These are phyloP conservation scores for Besnoitia besnoiti DNA, from an alignment of 169 alveolate genomes.

Conservation along the genomic window DNA sequence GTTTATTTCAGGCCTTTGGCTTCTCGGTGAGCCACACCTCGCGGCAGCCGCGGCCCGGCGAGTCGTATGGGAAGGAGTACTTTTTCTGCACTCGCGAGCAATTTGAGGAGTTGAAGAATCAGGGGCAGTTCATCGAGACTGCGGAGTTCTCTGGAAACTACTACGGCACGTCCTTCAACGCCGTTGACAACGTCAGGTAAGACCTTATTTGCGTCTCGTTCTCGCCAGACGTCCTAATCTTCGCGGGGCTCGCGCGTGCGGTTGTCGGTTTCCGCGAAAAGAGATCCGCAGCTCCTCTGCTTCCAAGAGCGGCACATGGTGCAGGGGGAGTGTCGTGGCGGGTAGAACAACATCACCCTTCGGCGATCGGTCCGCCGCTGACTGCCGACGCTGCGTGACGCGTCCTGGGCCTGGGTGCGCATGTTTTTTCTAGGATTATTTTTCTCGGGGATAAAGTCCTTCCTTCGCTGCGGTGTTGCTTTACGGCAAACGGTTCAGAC, in stretches of 20 bases:
- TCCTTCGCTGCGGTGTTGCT: not conserved
- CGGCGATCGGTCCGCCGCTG: too few relatives aligned
- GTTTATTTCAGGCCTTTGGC: slow-evolving; percentile 70
- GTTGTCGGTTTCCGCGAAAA: too few relatives aligned
- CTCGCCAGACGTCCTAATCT: too few relatives aligned
- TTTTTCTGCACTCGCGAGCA: slow-evolving; percentile 77
- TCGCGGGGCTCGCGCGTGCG: too few relatives aligned
- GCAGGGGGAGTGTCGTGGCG: too few relatives aligned
- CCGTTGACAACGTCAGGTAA: slow-evolving; percentile 67
- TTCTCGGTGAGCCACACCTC: slow-evolving; percentile 81
- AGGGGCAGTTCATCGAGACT: slow-evolving; percentile 73
- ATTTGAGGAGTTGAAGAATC: slow-evolving; percentile 67
- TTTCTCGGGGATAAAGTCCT: not conserved
- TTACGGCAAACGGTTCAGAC: not conserved
- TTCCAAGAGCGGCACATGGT: too few relatives aligned
- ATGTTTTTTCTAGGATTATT: not conserved
- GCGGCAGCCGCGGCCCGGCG: slow-evolving; percentile 79
- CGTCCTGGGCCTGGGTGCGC: too few relatives aligned
- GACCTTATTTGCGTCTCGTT: too few relatives aligned
- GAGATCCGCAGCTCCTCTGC: too few relatives aligned
- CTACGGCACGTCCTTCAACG: slow-evolving; percentile 78
- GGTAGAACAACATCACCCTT: too few relatives aligned
- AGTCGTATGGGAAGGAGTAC: slow-evolving; percentile 81
- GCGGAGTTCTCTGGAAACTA: slow-evolving; percentile 74
- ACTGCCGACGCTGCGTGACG: too few relatives aligned